A percentile compares a stretch with the other conserved stretches of the same genome.
Conservation (phyloP, 192 early-diverging fungal species). For the Dimargaris cristalligena region DNA sequence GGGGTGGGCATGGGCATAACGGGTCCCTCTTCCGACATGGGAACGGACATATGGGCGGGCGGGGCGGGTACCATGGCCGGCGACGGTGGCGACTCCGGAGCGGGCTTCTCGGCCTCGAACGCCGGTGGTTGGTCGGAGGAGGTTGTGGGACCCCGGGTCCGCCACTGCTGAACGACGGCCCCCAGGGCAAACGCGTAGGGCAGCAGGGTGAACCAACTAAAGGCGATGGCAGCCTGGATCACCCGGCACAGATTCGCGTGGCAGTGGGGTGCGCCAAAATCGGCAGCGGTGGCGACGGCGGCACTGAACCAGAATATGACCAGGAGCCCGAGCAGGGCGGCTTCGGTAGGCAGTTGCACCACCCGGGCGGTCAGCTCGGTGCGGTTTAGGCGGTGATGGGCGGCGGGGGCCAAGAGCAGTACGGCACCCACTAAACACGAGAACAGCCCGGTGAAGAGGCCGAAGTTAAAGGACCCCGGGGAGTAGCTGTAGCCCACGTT, state of each 20-base stretch:
- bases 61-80: too few relatives aligned
- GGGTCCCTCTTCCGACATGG: too few relatives aligned
- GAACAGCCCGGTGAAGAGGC: slow-evolving; percentile 7
- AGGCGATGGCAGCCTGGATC: slow-evolving; percentile 10
- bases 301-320: slow-evolving; percentile 9
- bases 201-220: slow-evolving; percentile 4
- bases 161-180: neutral
- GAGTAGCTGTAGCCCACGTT: neutral
- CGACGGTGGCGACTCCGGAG: too few relatives aligned
- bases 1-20: too few relatives aligned
- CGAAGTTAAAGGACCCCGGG: slow-evolving; percentile 3
- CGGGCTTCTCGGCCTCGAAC: too few relatives aligned
- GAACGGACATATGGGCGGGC: too few relatives aligned
- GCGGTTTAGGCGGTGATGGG: neutral
- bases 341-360: neutral
- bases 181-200: neutral
- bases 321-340: neutral
- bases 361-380: neutral
- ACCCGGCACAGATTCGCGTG: neutral
- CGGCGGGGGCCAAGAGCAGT: neutral
- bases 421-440: too few relatives aligned
- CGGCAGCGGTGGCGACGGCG: slow-evolving; percentile 7
- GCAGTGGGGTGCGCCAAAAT: neutral
- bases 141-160: too few relatives aligned
- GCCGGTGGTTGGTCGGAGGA: too few relatives aligned